These are phyloP conservation scores for Malus hybrid DNA, from an alignment of 331 rosid genomes.

Conservation along the genomic window DNA sequence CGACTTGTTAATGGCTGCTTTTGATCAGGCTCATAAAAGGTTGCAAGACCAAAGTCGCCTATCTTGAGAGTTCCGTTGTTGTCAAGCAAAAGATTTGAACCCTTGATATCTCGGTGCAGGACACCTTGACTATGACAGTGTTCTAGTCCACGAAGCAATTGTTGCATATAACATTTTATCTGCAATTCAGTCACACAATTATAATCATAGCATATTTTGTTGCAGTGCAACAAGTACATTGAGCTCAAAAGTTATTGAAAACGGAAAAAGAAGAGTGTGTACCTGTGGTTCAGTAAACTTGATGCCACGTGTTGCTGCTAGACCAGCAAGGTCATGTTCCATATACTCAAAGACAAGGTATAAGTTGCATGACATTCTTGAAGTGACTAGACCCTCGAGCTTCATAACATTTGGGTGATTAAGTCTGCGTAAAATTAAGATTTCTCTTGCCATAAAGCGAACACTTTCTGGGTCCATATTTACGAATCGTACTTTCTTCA, in stretches of 20 bases:
- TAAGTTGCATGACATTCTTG: slow-evolving; percentile 64
- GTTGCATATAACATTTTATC: slow-evolving; percentile 81
- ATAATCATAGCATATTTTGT: background rate
- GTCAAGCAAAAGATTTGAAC: slow-evolving; percentile 77
- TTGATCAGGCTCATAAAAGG: slow-evolving; percentile 45
- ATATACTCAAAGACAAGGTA: slow-evolving; percentile 93
- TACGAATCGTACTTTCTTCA: slow-evolving; percentile 84
- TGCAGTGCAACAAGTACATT: background rate
- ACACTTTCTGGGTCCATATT: slow-evolving; percentile 82
- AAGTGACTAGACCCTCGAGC: slow-evolving; percentile 79
- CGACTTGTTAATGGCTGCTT: slow-evolving; percentile 80
- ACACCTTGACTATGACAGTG: slow-evolving; percentile 82
- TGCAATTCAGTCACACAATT: slow-evolving; percentile 22
- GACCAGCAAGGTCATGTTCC: slow-evolving; percentile 92
- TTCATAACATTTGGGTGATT: slow-evolving; percentile 93
- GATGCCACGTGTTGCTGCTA: slow-evolving; percentile 46
- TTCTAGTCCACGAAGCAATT: slow-evolving; percentile 71
- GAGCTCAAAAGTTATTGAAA: background rate
- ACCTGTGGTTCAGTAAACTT: slow-evolving; percentile 86
- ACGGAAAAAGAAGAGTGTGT: background rate
- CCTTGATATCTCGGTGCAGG: slow-evolving; percentile 91
- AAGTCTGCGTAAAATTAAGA: slow-evolving; percentile 73
- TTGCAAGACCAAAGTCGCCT: slow-evolving; percentile 90
- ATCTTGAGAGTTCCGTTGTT: slow-evolving; percentile 80
- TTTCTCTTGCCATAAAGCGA: slow-evolving; percentile 96